Evolutionary conservation across 306 rosid species (phyloP).

Genomic region (Herpetospermum pedunculosum): DNA sequence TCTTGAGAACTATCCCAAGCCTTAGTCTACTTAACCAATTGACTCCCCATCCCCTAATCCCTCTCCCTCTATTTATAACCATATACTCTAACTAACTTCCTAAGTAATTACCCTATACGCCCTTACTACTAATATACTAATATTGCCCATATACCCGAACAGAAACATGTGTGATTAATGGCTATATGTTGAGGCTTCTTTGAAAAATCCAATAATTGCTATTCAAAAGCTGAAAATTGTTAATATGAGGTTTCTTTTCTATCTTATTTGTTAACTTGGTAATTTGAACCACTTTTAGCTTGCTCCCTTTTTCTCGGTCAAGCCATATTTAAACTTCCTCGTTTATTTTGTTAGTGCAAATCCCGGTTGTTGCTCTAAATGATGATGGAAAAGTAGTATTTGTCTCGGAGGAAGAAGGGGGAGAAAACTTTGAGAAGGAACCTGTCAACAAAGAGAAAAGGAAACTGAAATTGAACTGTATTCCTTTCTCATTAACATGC

Average conservation of each 20-base stretch:
- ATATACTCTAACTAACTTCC: no score
- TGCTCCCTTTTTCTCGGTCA: not conserved
- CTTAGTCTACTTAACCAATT: no score
- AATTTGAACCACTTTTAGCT: not conserved
- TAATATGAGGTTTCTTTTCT: not conserved
- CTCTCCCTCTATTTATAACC: no score
- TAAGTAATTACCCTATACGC: no score
- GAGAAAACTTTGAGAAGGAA: conserved; percentile 35
- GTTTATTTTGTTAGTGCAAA: conserved; percentile 43
- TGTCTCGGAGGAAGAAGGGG: conserved; percentile 42
- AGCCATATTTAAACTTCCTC: not conserved
- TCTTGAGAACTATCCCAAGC: no score
- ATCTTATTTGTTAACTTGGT: not conserved
- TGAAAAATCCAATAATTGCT: not conserved
- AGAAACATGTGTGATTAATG: not conserved
- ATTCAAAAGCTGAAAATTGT: not conserved
- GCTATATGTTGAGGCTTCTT: not conserved
- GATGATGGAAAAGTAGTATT: conserved; percentile 67
- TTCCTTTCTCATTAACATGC: conserved; percentile 77
- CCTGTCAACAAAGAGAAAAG: conserved; percentile 61
- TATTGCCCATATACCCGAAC: no score
- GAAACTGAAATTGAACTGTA: conserved; percentile 46
- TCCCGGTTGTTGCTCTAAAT: conserved; percentile 63
- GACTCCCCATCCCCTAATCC: no score
- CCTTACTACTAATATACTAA: no score